Percentiles rank a stretch among this genome's conserved stretches.
phyloP scores from a whole-genome alignment of 2,329 filamentous ascomycete species.

The Ophiostoma perfectum region DNA sequence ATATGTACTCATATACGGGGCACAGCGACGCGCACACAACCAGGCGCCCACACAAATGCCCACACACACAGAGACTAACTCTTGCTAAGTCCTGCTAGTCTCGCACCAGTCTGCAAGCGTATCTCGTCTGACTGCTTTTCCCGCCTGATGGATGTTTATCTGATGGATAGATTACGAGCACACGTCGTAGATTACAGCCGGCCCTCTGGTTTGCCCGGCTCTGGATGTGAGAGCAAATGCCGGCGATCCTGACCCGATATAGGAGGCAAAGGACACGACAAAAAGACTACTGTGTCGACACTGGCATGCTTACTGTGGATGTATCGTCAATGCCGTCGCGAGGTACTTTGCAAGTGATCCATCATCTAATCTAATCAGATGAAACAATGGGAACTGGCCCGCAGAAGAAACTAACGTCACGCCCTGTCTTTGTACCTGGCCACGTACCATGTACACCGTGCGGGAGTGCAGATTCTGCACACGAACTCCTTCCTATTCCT shows the following conservation, averaged over 20 bases:
- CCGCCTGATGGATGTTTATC: background rate
- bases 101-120: background rate
- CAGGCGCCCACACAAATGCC: background rate
- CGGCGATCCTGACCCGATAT: background rate
- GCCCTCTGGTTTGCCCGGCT: background rate
- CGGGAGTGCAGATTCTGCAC: background rate
- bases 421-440: background rate
- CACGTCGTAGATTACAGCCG: background rate
- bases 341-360: background rate
- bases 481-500: background rate
- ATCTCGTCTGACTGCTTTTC: background rate
- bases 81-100: slow-evolving; percentile 6
- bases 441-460: background rate
- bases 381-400: background rate
- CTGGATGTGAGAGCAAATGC: background rate
- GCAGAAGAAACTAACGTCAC: slow-evolving; percentile 5
- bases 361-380: slow-evolving; percentile 17
- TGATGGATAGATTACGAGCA: background rate
- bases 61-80: slow-evolving; percentile 1
- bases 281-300: background rate
- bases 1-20: background rate
- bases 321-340: background rate
- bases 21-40: background rate
- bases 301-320: no score
- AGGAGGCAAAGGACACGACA: background rate